Evolutionary conservation across 2,329 filamentous ascomycete species (phyloP), one percentile per base, ranked within the genome.

Genomic region (Xylaria sp.): DNA sequence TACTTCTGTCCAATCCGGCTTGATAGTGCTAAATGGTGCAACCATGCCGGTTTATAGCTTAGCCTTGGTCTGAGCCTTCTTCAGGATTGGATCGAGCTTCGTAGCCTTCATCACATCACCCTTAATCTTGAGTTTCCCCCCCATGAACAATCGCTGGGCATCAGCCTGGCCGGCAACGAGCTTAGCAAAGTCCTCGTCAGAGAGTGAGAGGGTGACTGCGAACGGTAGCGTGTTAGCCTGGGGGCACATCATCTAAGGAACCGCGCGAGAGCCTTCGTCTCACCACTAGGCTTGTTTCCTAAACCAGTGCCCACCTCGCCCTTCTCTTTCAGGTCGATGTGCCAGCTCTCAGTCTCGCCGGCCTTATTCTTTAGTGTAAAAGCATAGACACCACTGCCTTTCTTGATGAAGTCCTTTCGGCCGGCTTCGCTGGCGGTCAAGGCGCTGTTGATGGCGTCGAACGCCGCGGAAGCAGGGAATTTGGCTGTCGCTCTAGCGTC

Each of bases 91-190:
- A 80, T 97, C 93, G 79, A 97, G 87, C 88, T 96, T 97, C 63
- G 93, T 97, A 37, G 95, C 91, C 87, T 97, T 97, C 94, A 98
- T 98, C 64, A 98, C 88, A 77, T 98, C 93, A 66, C 95, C 95
- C 87, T 93, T 96, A 76, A 98, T 87, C 90, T 98, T 99, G 75
- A 99, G 84, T 85, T 97, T 97, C 72, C 95, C 95, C n/a, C 87
- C 87, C 94, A 99, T 98, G 81, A 98, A 97, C 67, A 99, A 82
- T 71, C 89, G 88, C 84, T 99, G 95, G 59, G 95, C 93, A 75
- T 97, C 97, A 71, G 91, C 92, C 83, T 96, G 92, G 75, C 95
- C 95, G 37, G 83, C 74, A 56, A 96, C 88, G 68, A 99, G 85
- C 76, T 90, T 89, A 68, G 81, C 87, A 75, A 99, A 99, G 79